phyloP scores from a whole-genome alignment of 495 filamentous ascomycete species.

The Parathielavia appendiculata region DNA sequence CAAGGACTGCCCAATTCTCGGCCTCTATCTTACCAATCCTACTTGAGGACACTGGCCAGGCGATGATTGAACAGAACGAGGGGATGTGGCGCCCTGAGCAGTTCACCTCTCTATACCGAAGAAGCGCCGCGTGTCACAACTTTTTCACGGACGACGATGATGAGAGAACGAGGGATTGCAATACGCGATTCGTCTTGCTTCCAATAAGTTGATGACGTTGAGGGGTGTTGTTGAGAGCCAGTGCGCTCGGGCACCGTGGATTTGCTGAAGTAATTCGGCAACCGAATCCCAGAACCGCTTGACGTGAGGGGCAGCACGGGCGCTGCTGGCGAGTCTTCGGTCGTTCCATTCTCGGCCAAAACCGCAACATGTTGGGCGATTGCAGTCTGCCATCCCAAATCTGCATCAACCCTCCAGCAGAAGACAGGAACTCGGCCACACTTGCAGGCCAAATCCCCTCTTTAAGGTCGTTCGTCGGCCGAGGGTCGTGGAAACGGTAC shows the following conservation, averaged over 20 bases:
- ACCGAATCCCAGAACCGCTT: too few species aligned
- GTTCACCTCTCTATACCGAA: too few species aligned
- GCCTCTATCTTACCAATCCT: constrained; percentile 3
- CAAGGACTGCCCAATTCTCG: background rate
- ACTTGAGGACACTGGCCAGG: too few species aligned
- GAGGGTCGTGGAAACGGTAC: background rate
- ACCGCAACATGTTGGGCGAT: constrained; percentile 5
- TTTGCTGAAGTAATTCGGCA: too few species aligned
- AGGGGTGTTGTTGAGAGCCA: background rate
- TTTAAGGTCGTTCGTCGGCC: constrained; percentile 8
- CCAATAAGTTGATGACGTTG: too few species aligned
- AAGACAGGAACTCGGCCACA: background rate
- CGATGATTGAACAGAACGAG: background rate
- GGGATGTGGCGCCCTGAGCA: background rate
- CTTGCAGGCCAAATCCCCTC: background rate
- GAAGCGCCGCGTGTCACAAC: too few species aligned
- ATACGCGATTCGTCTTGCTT: background rate
- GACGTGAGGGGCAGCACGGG: constrained; percentile 11
- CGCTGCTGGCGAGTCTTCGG: constrained; percentile 10
- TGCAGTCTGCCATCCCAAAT: constrained; percentile 16
- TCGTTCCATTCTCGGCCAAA: constrained; percentile 11
- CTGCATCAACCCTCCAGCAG: constrained; percentile 5
- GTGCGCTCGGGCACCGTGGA: background rate
- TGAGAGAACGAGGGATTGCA: background rate
- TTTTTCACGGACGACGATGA: background rate